A percentile compares a stretch with the other conserved stretches of the same genome.
These are phyloP conservation scores for Aphanomyces cochlioides DNA, from an alignment of 352 stramenopile species.

Conservation along the genomic window DNA sequence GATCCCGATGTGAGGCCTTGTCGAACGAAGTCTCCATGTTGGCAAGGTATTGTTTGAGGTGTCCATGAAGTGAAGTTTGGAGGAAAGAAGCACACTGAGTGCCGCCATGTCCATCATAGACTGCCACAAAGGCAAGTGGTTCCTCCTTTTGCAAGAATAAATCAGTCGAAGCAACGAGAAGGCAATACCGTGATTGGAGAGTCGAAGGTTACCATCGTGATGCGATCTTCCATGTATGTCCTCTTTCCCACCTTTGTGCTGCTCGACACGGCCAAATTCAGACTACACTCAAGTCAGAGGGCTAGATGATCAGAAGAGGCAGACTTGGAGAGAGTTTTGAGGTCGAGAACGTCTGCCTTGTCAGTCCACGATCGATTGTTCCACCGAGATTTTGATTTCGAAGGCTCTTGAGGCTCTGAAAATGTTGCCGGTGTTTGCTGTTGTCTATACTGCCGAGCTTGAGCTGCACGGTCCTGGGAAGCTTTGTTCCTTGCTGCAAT, in stretches of 20 bases:
- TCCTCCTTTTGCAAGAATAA: constrained; percentile 38
- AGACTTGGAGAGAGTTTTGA: constrained; percentile 1
- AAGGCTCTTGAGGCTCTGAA: not conserved
- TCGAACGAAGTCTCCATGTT: constrained; percentile 43
- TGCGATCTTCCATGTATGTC: constrained; percentile 18
- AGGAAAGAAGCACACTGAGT: constrained; percentile 33
- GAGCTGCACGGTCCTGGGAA: constrained; percentile 7
- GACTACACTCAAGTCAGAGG: not conserved
- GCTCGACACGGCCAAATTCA: not conserved
- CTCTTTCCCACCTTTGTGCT: constrained; percentile 3
- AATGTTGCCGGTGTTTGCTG: not conserved
- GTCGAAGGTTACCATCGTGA: constrained; percentile 10
- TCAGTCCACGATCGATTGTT: not conserved
- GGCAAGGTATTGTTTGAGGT: constrained; percentile 58
- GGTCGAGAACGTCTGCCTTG: not conserved
- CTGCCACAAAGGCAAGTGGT: constrained; percentile 71
- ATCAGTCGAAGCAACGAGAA: not conserved
- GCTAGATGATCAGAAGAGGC: not conserved
- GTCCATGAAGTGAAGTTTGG: constrained; percentile 46
- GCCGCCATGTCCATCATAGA: constrained; percentile 81
- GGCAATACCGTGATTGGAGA: not conserved
- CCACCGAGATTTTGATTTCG: constrained; percentile 4
- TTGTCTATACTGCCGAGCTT: constrained; percentile 11
- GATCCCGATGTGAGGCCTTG: constrained; percentile 37
- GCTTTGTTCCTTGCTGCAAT: constrained; percentile 24